Conservation (phyloP, 108 stramenopile genomes). For the Cyclotella sp. region DNA sequence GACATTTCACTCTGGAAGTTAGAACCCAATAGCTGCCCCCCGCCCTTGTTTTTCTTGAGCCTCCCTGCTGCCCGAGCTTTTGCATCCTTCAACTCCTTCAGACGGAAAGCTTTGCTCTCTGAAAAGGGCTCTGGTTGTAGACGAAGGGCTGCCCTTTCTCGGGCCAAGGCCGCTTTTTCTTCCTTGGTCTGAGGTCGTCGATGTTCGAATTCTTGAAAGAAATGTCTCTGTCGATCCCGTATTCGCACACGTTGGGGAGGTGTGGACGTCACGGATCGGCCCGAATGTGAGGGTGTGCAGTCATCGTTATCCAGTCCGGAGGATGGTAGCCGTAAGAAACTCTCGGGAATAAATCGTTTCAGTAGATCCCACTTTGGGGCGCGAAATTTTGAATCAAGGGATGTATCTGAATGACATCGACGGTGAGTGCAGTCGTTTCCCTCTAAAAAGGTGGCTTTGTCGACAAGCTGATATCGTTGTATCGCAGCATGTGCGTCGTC, state of each 20-base stretch:
- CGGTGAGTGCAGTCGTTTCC: neutral
- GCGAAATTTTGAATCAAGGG: neutral
- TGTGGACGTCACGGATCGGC: neutral
- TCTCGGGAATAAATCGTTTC: neutral
- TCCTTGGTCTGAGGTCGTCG: constrained; percentile 1
- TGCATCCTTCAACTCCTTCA: constrained; percentile 63
- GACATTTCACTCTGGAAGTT: neutral
- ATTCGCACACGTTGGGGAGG: neutral
- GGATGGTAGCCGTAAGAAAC: neutral
- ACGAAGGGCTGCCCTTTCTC: constrained; percentile 57
- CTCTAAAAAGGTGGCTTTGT: neutral
- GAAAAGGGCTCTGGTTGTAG: constrained; percentile 64
- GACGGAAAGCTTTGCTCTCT: constrained; percentile 48
- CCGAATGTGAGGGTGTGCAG: neutral
- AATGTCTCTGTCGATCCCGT: constrained; percentile 4
- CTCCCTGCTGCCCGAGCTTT: constrained; percentile 38
- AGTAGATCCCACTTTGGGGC: neutral
- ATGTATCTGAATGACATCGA: neutral
- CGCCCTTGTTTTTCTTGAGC: neutral
- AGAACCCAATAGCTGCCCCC: neutral
- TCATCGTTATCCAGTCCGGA: neutral
- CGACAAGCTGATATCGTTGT: constrained; percentile 8
- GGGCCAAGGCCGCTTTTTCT: constrained; percentile 58
- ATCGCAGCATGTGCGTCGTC: constrained; percentile 1
- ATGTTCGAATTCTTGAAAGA: neutral